Evolutionary conservation across 768 basidiomycete genomes (phyloP).

Genomic region (Kwoniella heveanensis): DNA sequence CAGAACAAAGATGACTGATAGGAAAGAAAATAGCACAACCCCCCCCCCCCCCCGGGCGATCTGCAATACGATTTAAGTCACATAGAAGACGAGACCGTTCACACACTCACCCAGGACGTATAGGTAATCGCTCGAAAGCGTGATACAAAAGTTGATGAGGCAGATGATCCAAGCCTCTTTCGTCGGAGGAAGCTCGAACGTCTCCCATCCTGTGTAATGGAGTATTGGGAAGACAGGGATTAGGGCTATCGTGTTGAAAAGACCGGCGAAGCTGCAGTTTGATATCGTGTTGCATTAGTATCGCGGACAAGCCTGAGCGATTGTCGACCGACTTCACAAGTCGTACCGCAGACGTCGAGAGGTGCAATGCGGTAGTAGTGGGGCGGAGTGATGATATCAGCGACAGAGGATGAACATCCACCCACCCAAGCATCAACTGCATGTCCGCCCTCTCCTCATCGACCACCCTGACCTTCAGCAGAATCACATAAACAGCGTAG

Average conservation of each 20-base stretch:
- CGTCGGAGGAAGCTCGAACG: conserved; percentile 70
- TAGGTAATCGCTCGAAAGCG: conserved; percentile 75
- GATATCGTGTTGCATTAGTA: neutral
- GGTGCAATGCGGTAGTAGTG: too few species aligned
- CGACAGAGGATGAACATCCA: too few species aligned
- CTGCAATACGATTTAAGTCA: too few species aligned
- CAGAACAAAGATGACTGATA: too few species aligned
- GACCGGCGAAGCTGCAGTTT: conserved; percentile 70
- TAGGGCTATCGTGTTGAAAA: conserved; percentile 74
- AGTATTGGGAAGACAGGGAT: conserved; percentile 79
- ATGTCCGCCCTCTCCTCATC: conserved; percentile 83
- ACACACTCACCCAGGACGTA: conserved; percentile 49
- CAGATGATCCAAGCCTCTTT: conserved; percentile 60
- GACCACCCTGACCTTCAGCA: conserved; percentile 83
- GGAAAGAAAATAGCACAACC: too few species aligned
- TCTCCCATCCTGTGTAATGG: conserved; percentile 71
- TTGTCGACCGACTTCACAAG: too few species aligned
- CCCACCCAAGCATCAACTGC: conserved; percentile 81
- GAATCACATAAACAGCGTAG: conserved; percentile 83
- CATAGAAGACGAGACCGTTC: too few species aligned
- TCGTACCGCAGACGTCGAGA: neutral
- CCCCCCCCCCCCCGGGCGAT: too few species aligned
- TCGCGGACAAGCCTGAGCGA: neutral
- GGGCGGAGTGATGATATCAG: too few species aligned
- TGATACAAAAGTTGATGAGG: conserved; percentile 76